Evolutionary conservation across 306 rosid species (phyloP), one percentile per base, ranked within the genome.

Genomic region (Cucumis hystrix): DNA sequence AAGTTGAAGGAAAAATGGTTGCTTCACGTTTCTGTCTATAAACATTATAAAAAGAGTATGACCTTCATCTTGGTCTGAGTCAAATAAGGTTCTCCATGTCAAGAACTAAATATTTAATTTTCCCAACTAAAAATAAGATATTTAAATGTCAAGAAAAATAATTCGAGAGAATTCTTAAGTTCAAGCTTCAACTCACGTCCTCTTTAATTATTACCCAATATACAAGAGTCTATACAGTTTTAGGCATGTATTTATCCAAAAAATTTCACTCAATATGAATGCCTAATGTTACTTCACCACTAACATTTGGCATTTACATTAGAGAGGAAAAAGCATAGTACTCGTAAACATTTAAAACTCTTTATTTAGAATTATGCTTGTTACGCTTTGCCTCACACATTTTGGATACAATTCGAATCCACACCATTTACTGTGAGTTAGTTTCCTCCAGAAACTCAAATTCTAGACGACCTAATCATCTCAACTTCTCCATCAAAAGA

Each of bases 61-160:
- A 91, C 95, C 97, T 87, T 92, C 93, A 94, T 89, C 87, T 94
- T 97, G 5, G 89, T 91, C 78, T 90, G 97, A 59, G 98, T 94
- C 84, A 94, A 78, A 82, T 87, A 91, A 30, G 91, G 88, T 61
- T 94, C 91, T 17, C 97, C 30, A 28, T 28, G 30, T 28, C 30
- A 28, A 28, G 30, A 28, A 28, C 2, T 28, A 28, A 2, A 28
- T 28, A 28, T 11, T 35, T 64, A 33, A 4, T n/a, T n/a, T 64
- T 64, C 13, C 45, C 41, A 9, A 2, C 51, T 39, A 16, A 37
- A n/a, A 18, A 33, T 39, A 18, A 17, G 51, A 65, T 17, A 40
- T 39, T 66, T 18, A 28, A 16, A 18, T 6, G 8, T 40, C 10
- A n/a, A 40, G 4, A 49, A 66, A n/a, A 40, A 37, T 66, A 66